Evolutionary conservation across 78 protist species (phyloP).

Genomic region (Emiliania huxleyi): DNA sequence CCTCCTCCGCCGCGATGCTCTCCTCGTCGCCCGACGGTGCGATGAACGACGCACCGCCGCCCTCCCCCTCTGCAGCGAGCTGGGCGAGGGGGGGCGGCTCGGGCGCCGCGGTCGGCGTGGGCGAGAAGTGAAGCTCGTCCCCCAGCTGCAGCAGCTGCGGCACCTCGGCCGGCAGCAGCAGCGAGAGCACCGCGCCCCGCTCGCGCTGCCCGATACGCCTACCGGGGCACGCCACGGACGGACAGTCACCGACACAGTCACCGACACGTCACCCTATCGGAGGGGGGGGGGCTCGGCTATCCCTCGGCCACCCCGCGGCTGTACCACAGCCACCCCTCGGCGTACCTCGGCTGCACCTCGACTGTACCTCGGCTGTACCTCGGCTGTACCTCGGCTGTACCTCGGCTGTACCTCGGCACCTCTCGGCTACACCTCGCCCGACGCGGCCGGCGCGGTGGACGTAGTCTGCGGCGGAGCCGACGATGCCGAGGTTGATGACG

Average conservation of each 20-base stretch:
- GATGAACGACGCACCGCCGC: background rate
- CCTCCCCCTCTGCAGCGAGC: background rate
- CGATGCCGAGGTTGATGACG: constrained; percentile 27
- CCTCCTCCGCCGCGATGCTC: background rate
- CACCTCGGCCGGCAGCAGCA: background rate
- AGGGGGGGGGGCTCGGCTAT: no score
- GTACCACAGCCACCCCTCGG: no score
- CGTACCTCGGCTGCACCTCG: no score
- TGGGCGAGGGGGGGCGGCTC: background rate
- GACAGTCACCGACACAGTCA: no score
- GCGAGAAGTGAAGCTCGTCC: background rate
- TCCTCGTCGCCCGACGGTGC: background rate
- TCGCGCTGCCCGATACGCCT: background rate
- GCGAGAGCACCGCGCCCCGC: background rate
- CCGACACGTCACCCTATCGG: no score
- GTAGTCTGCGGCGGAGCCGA: background rate
- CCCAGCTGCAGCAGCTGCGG: background rate
- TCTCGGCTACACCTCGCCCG: no score
- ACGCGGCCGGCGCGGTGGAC: constrained; percentile 25
- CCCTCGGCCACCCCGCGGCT: no score
- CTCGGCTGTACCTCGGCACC: no score
- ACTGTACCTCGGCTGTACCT: no score
- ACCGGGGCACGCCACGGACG: no score
- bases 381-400: no score
- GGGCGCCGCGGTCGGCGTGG: background rate